Conservation (phyloP, 441 rosid genomes). For the Theobroma grandiflorum region DNA sequence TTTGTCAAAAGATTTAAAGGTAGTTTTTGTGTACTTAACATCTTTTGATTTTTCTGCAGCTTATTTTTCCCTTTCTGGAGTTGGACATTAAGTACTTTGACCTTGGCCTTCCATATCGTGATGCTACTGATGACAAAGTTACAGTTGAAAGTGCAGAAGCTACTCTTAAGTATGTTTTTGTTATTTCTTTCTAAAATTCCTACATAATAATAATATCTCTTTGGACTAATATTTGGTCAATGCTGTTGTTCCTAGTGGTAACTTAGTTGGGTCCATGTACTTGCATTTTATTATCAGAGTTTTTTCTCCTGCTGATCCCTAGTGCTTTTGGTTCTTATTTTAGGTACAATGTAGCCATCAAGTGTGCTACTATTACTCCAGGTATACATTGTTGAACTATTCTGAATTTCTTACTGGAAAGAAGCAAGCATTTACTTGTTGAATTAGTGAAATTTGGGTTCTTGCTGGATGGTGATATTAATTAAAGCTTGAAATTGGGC, state of each 20-base stretch:
- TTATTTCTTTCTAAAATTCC: not conserved
- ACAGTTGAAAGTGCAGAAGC: constrained; percentile 75
- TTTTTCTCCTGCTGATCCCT: constrained; percentile 9
- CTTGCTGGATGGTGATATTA: not conserved
- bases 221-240: not conserved
- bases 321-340: constrained; percentile 11
- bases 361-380: constrained; percentile 98
- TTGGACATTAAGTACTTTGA: constrained; percentile 73
- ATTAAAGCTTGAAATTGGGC: not conserved
- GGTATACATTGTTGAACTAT: constrained; percentile 47
- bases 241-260: not conserved
- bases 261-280: not conserved
- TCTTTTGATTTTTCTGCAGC: constrained; percentile 51
- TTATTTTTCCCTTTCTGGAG: constrained; percentile 71
- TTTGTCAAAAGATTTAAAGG: not conserved
- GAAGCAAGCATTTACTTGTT: not conserved
- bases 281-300: not conserved
- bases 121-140: constrained; percentile 68
- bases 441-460: not conserved
- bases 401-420: not conserved
- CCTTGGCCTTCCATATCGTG: constrained; percentile 68
- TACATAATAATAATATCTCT: not conserved
- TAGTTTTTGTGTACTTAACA: not conserved
- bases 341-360: constrained; percentile 97
- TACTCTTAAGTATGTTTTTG: constrained; percentile 46